Conservation (phyloP, 176 grass and related monocot genomes). For the Aegilops speltoides region DNA sequence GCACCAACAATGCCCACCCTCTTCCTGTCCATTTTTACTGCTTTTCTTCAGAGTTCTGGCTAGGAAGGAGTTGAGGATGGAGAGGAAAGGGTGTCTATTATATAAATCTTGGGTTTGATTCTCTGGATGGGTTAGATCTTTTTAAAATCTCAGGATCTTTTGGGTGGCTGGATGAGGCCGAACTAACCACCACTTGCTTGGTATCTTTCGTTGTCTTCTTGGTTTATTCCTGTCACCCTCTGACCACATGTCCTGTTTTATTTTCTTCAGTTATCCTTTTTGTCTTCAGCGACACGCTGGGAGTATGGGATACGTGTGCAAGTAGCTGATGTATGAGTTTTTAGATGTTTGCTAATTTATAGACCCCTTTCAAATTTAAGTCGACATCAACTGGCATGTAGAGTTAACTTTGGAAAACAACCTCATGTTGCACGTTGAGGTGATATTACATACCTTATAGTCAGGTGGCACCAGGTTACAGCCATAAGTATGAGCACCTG, state of each 20-base stretch:
- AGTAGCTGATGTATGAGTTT: constrained; percentile 3
- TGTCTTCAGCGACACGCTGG: neutral
- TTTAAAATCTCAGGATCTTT: constrained; percentile 36
- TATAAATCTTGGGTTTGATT: neutral
- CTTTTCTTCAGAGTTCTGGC: constrained; percentile 10
- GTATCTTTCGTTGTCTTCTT: constrained; percentile 25
- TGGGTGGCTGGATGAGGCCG: constrained; percentile 26
- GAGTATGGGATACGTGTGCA: neutral
- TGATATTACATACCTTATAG: neutral
- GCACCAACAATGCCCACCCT: constrained; percentile 74
- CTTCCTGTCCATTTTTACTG: constrained; percentile 44
- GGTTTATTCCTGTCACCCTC: constrained; percentile 5
- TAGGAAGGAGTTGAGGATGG: neutral
- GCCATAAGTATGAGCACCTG: neutral
- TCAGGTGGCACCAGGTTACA: neutral
- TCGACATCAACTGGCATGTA: neutral
- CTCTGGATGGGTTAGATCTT: constrained; percentile 29
- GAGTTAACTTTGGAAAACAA: neutral
- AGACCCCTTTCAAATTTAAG: constrained; percentile 14
- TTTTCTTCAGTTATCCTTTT: neutral
- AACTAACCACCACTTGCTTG: constrained; percentile 39
- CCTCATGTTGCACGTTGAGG: neutral
- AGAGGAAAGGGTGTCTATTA: neutral
- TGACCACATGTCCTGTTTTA: neutral
- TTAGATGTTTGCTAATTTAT: neutral